Evolutionary conservation across 2,329 filamentous ascomycete genomes (phyloP), one percentile per base, ranked within the genome.

Genomic region (Ophiobolus disseminans): DNA sequence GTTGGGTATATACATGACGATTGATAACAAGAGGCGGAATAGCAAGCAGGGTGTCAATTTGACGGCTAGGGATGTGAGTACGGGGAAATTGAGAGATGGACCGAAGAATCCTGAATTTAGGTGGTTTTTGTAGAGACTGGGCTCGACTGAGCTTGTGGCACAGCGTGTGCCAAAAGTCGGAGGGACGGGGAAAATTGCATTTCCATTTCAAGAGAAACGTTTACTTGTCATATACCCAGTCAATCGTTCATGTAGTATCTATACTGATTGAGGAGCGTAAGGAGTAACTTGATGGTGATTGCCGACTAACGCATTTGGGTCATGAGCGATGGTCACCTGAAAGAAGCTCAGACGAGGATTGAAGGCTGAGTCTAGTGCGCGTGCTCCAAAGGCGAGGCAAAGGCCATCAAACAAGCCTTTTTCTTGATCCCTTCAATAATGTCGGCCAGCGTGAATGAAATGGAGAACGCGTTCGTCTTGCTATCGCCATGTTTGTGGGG

Each of bases 11-110:
- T 90, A 80, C 60, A 90, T 89, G 86, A 74, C 82, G 31, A 66
- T 79, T 25, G 87, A 90, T 62, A 90, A 90, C 62, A 77, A 73
- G 62, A 76, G 82, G 37, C 78, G 87, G 38, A 81, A 90, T 60
- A 68, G 71, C 13, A 76, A 68, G 39, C 81, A 83, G 58, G 86
- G 86, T 0, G 70, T 81, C 3, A 80, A 75, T 21, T 61, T 86
- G 16, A 78, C 74, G 5, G 85, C 84, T 2, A 76, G 64, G 46
- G 75, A 80, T 60, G 74, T 80, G 3, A 74, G 73, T 25, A 80
- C 77, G 5, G 75, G 75, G 60, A 70, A 68, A 48, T 46, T 79
- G 62, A 72, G 69, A 46, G 76, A 79, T 53, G 77, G 76, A 3
- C 77, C 76, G 11, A 65, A 56, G 39, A 71, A 60, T 40, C 61